phyloP scores from a whole-genome alignment of 768 basidiomycete genomes.

The Jaapia argillacea region DNA sequence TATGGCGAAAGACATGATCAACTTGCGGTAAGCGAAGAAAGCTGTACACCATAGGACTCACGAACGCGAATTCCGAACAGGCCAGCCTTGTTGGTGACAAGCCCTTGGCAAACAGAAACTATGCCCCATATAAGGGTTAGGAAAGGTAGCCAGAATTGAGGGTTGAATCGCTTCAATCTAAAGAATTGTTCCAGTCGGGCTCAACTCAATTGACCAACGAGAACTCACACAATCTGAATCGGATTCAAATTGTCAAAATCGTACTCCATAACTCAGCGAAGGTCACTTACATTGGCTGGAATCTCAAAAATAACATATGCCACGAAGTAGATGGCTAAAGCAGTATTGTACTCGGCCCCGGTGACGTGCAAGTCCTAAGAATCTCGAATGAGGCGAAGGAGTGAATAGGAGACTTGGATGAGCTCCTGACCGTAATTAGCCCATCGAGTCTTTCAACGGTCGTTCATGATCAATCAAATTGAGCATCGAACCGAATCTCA shows the following conservation, averaged over 20 bases:
- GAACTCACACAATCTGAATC: slow-evolving; percentile 2
- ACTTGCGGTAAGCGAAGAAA: no score
- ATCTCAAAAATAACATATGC: slow-evolving; percentile 54
- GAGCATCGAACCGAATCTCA: slow-evolving; percentile 10
- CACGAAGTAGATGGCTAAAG: slow-evolving; percentile 49
- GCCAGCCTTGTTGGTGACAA: slow-evolving; percentile 42
- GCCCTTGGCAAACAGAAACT: slow-evolving; percentile 41
- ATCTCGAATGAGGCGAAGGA: no score
- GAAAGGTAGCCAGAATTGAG: slow-evolving; percentile 49
- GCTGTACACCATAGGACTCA: slow-evolving; percentile 17
- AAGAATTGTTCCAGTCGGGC: slow-evolving; percentile 2
- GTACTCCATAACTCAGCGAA: no score
- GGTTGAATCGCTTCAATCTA: slow-evolving; percentile 49
- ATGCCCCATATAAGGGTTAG: slow-evolving; percentile 53
- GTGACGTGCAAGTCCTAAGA: slow-evolving; percentile 48
- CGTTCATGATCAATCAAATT: neutral
- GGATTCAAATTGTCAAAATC: no score
- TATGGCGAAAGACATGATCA: slow-evolving; percentile 14
- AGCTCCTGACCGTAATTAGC: slow-evolving; percentile 28
- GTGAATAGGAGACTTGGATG: no score
- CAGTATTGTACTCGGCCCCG: slow-evolving; percentile 43
- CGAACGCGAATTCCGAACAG: slow-evolving; percentile 46
- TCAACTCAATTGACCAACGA: neutral
- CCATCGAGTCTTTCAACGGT: slow-evolving; percentile 35
- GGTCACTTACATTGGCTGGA: slow-evolving; percentile 39